Percentiles rank a stretch among this genome's conserved stretches.
Conservation (phyloP, 1,284 basidiomycete genomes). For the Sanguinoderma infundibulare region DNA sequence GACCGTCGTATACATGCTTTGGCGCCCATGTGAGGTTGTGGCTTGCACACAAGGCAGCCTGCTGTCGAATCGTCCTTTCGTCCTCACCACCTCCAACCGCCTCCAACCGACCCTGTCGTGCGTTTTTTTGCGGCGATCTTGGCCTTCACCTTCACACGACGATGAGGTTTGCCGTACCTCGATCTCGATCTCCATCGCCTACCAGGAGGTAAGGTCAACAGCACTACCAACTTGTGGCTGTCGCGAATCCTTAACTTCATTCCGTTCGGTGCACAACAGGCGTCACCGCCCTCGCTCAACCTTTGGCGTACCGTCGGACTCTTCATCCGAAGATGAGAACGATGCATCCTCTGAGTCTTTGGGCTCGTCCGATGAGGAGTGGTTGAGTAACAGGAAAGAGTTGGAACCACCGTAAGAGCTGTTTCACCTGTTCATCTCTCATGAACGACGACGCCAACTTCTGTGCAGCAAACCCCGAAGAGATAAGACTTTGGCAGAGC, state of each 20-base stretch:
- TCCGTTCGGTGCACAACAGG: constrained; percentile 8
- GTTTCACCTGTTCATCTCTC: background rate
- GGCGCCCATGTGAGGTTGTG: constrained; percentile 6
- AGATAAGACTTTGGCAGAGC: constrained; percentile 45
- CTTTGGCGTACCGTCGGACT: constrained; percentile 57
- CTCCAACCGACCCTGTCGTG: background rate
- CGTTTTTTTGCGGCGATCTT: background rate
- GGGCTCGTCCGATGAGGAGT: constrained; percentile 38
- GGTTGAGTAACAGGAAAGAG: constrained; percentile 48
- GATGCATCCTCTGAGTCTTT: constrained; percentile 47
- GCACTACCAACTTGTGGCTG: background rate
- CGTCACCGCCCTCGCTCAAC: constrained; percentile 47
- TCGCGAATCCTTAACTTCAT: constrained; percentile 4
- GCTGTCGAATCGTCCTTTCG: background rate
- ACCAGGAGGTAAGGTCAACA: constrained; percentile 46
- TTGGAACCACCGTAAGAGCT: constrained; percentile 42
- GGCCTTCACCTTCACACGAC: background rate
- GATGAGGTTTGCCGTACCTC: constrained; percentile 68
- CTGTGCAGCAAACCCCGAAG: constrained; percentile 15
- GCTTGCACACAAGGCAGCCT: constrained; percentile 8
- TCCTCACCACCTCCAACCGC: background rate
- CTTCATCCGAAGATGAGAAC: constrained; percentile 50
- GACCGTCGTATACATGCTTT: background rate
- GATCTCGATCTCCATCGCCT: constrained; percentile 66
- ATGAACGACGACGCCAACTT: background rate